Percentiles rank a stretch among this genome's conserved stretches.
Conservation (phyloP, 73 alveolate genomes). For the Loxodes magnus region DNA sequence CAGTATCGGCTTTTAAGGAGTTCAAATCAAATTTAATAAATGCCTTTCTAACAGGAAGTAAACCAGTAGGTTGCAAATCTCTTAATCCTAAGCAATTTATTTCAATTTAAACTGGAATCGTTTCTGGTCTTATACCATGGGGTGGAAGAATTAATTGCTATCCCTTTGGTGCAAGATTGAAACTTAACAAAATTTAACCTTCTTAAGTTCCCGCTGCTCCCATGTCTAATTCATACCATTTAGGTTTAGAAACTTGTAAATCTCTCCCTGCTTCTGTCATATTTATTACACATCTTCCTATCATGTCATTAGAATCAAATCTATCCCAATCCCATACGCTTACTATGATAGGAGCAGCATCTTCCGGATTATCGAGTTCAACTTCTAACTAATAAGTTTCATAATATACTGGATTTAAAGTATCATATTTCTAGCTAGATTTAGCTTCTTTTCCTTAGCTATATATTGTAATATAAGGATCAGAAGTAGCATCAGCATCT, state of each 20-base stretch:
- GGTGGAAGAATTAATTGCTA: slow-evolving; percentile 15
- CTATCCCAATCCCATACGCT: slow-evolving; percentile 67
- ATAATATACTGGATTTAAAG: slow-evolving; percentile 57
- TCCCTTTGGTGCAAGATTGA: slow-evolving; percentile 49
- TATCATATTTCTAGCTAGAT: slow-evolving; percentile 28
- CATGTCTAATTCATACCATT: slow-evolving; percentile 75
- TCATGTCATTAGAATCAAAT: slow-evolving; percentile 53
- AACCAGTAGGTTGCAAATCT: slow-evolving; percentile 65
- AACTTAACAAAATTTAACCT: slow-evolving; percentile 76
- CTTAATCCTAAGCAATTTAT: slow-evolving; percentile 76
- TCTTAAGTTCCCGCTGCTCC: slow-evolving; percentile 51
- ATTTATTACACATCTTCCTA: slow-evolving; percentile 55
- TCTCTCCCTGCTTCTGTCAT: slow-evolving; percentile 40
- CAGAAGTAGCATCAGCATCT: slow-evolving; percentile 71
- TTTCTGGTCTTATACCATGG: slow-evolving; percentile 48
- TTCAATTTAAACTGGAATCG: slow-evolving; percentile 50
- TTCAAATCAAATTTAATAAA: slow-evolving; percentile 66
- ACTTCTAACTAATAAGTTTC: slow-evolving; percentile 32
- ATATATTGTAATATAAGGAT: slow-evolving; percentile 48
- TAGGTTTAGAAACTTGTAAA: slow-evolving; percentile 57
- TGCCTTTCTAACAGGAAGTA: slow-evolving; percentile 78
- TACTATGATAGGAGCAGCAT: slow-evolving; percentile 73
- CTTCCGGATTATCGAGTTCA: slow-evolving; percentile 23
- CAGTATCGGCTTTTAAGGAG: slow-evolving; percentile 31
- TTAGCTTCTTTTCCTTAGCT: slow-evolving; percentile 26